These are phyloP conservation scores for Tilletia caries DNA, from an alignment of 1,284 basidiomycete genomes.

Conservation along the genomic window DNA sequence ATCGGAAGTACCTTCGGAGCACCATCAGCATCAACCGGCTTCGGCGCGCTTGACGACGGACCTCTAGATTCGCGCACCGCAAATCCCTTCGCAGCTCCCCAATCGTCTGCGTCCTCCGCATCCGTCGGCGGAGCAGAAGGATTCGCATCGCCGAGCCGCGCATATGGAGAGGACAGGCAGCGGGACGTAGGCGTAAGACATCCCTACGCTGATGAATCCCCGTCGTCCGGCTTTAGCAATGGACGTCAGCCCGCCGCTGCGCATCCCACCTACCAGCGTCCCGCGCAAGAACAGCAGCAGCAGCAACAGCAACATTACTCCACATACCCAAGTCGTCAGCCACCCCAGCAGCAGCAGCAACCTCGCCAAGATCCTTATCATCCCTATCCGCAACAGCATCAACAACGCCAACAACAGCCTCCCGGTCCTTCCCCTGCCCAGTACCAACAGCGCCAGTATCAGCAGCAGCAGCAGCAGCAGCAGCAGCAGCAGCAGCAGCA, in stretches of 20 bases:
- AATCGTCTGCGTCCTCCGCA: background rate
- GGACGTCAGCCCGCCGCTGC: too few relatives aligned
- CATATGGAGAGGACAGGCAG: background rate
- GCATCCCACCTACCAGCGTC: background rate
- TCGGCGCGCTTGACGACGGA: background rate
- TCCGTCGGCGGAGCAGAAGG: background rate
- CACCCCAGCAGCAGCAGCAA: conserved; percentile 1
- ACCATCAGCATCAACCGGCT: background rate
- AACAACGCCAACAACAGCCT: background rate
- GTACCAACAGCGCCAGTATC: background rate
- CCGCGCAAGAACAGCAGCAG: background rate
- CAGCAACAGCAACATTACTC: background rate
- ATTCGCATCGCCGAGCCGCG: too few relatives aligned
- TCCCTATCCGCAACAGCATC: background rate
- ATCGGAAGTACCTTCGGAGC: background rate
- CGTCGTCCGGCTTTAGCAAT: too few relatives aligned
- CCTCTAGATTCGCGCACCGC: background rate
- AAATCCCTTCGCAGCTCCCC: background rate
- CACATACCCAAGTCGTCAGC: background rate
- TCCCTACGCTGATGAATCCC: too few relatives aligned
- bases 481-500: background rate
- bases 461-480: background rate
- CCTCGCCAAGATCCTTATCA: background rate
- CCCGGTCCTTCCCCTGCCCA: background rate
- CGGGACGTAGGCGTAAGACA: too few relatives aligned